Evolutionary conservation across 441 rosid genomes (phyloP), one percentile per base, ranked within the genome.

Genomic region (Corymbia citriodora): DNA sequence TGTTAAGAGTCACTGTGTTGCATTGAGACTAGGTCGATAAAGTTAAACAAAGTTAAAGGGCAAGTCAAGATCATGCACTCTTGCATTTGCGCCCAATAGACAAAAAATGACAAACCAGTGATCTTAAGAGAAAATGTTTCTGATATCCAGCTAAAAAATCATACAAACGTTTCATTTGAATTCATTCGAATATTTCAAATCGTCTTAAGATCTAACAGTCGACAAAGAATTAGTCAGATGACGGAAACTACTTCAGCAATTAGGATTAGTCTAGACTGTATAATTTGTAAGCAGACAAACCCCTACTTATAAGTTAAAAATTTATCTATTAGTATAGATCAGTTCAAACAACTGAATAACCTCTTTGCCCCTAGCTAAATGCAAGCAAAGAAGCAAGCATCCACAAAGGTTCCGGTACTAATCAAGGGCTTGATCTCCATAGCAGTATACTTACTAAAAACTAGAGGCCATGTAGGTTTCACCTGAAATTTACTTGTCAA

Each of bases 371-470:
- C 45, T 40, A 40, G 45, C 45, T 40, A 40, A 40, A 40, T 40
- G 45, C 45, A 40, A 40, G 45, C 45, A 40, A 40, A 40, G 45
- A 40, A 40, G 45, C 45, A 40, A 40, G 45, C 45, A 40, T 40
- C 45, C 45, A 40, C 45, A 40, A 40, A 40, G 45, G 45, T 40
- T 40, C 45, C 45, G 6, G 1, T 40, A 40, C 45, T 40, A 8
- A 40, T 40, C 45, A 40, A 40, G 45, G 45, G 45, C 45, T 40
- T 40, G 45, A 40, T 40, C 45, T 40, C 6, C 45, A 6, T 6
- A 40, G 45, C 45, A 40, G 6, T 95, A 49, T 95, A 93, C 90
- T 93, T 90, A 59, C 93, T 92, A 88, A 96, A 95, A 27, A 91
- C 89, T 40, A 40, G 45, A 40, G 45, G 45, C 45, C 45, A 40